Base-by-base conservation (phyloP, 805 yeast species). In the Ogataea haglerorum region DNA sequence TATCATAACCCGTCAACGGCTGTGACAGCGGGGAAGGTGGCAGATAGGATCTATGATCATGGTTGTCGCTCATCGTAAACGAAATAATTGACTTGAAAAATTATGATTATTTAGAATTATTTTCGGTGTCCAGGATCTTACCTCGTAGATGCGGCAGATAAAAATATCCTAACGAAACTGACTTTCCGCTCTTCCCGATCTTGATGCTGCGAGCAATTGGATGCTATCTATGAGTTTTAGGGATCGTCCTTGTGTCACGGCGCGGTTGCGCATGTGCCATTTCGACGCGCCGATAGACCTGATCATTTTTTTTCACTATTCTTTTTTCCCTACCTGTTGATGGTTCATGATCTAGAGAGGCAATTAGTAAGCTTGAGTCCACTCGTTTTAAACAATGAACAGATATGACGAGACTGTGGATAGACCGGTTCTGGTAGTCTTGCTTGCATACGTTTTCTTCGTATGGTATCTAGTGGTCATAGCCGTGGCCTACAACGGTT, bases 391-490 rank as follows among this genome's bases (percentile, higher is more conserved):
- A 26, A 29, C 16, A 4, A 29, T 29, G 39, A 10, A 19, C 17
- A 24, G n/a, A 4, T 10, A 10, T 18, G 13, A 15, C 6, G 17
- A 15, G 19, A 12, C 33, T 8, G 19, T 17, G n/a, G 6, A 16
- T 7, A 13, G 8, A n/a, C 28, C 46, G 14, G 10, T 17, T 12
- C 14, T 15, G 12, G 26, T 40, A 14, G 14, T 6, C 29, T 14
- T 42, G 13, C n/a, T 48, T 10, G 60, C 54, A 5, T 34, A 25
- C 12, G 35, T 53, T 10, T 38, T 45, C 13, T 39, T 61, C 0
- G 43, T 57, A 12, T 54, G 65, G 54, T 64, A 64, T 32, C 8
- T 56, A 12, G 61, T 60, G 12, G 59, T 65, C 8, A 13, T 57
- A 5, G 16, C 27, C 3, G 38, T 63, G 10, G 61, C 60, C 2